Conservation (phyloP, 1,284 basidiomycete species). For the Phaffia rhodozyma region DNA sequence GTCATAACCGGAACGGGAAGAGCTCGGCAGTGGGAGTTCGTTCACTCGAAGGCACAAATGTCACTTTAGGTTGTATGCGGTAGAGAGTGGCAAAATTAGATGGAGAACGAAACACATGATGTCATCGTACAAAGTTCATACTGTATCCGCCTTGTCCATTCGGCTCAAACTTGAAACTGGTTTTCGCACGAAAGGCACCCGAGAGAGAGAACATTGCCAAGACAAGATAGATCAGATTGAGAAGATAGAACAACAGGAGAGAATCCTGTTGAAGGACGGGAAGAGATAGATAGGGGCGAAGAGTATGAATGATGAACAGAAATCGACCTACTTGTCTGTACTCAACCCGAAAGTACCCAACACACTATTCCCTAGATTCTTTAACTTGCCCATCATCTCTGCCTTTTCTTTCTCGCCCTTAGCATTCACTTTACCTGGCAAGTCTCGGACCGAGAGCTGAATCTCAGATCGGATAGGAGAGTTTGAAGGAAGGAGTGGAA, state of each 20-base stretch:
- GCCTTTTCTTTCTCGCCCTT: slow-evolving; percentile 78
- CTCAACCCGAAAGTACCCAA: slow-evolving; percentile 82
- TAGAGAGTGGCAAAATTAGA: too few species aligned
- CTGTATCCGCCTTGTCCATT: slow-evolving; percentile 89
- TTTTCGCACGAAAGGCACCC: slow-evolving; percentile 27
- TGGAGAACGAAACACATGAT: neutral
- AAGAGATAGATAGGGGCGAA: neutral
- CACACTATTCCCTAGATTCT: slow-evolving; percentile 80
- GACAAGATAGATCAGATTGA: slow-evolving; percentile 8
- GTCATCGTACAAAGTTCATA: slow-evolving; percentile 54
- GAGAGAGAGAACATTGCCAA: slow-evolving; percentile 29
- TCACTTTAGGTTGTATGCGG: too few species aligned
- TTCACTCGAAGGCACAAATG: too few species aligned
- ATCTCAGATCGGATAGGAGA: slow-evolving; percentile 43
- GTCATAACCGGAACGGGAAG: too few species aligned
- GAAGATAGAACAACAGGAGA: neutral
- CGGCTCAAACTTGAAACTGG: slow-evolving; percentile 72
- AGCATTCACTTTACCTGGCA: slow-evolving; percentile 56
- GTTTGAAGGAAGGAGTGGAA: slow-evolving; percentile 50
- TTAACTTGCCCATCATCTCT: slow-evolving; percentile 87
- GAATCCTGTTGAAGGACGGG: neutral
- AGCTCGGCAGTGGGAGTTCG: too few species aligned
- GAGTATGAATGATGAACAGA: neutral
- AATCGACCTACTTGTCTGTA: slow-evolving; percentile 50
- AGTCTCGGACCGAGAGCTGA: slow-evolving; percentile 40